phyloP scores from a whole-genome alignment of 2,329 filamentous ascomycete species.

The Dothistroma septosporum region DNA sequence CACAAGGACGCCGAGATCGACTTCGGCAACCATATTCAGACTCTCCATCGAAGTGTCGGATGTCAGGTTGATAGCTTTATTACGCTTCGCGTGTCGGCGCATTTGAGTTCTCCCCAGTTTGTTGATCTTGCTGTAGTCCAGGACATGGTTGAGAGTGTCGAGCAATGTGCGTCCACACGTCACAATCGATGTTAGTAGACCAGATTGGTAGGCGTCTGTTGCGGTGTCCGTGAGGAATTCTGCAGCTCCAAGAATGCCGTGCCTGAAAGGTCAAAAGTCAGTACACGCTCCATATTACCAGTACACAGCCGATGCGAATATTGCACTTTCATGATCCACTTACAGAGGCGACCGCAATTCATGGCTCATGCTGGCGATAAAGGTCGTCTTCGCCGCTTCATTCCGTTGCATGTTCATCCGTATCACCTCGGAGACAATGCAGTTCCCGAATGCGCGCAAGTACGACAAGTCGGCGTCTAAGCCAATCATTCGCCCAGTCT shows the following conservation, averaged over 20 bases:
- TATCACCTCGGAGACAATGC: conserved; percentile 39
- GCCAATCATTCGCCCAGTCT: conserved; percentile 38
- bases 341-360: conserved; percentile 46
- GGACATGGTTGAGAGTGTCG: conserved; percentile 43
- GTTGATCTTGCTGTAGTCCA: conserved; percentile 45
- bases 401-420: conserved; percentile 37
- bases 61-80: conserved; percentile 29
- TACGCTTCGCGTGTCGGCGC: conserved; percentile 25
- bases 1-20: conserved; percentile 45
- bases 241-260: conserved; percentile 47
- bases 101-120: conserved; percentile 30
- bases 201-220: conserved; percentile 40
- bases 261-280: conserved; percentile 18
- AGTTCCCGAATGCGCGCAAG: conserved; percentile 40
- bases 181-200: conserved; percentile 47
- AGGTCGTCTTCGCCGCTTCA: conserved; percentile 50
- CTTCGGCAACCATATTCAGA: conserved; percentile 33
- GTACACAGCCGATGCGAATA: too few species aligned
- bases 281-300: too few species aligned
- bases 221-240: conserved; percentile 48
- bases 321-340: too few species aligned
- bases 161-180: conserved; percentile 49
- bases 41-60: conserved; percentile 25
- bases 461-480: conserved; percentile 40
- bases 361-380: conserved; percentile 51